phyloP scores from a whole-genome alignment of 208 protist genomes.

The Angomonas deanei region DNA sequence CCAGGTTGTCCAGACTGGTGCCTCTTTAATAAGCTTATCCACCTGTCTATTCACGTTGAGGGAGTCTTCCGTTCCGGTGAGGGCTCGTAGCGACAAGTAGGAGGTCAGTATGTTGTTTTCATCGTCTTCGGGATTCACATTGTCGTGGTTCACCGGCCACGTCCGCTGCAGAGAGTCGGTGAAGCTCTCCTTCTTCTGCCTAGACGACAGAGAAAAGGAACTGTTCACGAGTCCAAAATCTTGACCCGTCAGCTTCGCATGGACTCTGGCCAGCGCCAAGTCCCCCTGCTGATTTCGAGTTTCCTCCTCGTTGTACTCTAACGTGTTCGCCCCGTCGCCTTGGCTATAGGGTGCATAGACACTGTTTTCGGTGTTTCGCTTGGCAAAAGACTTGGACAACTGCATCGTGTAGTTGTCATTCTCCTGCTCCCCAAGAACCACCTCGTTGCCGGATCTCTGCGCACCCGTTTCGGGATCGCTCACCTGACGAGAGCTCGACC shows the following conservation, averaged over 20 bases:
- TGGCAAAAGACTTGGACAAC: constrained; percentile 66
- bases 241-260: constrained; percentile 83
- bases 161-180: neutral
- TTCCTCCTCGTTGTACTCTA: constrained; percentile 46
- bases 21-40: constrained; percentile 86
- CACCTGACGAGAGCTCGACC: constrained; percentile 1
- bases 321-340: neutral
- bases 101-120: constrained; percentile 42
- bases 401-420: constrained; percentile 37
- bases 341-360: neutral
- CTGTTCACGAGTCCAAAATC: constrained; percentile 73
- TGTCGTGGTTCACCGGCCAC: neutral
- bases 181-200: neutral
- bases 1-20: constrained; percentile 83
- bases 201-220: constrained; percentile 39
- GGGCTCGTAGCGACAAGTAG: constrained; percentile 60
- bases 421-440: constrained; percentile 18
- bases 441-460: constrained; percentile 5
- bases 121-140: neutral
- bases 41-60: constrained; percentile 82
- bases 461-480: neutral
- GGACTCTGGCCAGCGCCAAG: constrained; percentile 75
- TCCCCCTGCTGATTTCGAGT: constrained; percentile 83
- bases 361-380: constrained; percentile 15
- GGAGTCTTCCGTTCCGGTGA: constrained; percentile 48